Percentiles rank a stretch among this genome's conserved stretches.
These are phyloP conservation scores for Penicillium crustosum DNA, from an alignment of 2,329 filamentous ascomycete genomes.

Conservation along the genomic window DNA sequence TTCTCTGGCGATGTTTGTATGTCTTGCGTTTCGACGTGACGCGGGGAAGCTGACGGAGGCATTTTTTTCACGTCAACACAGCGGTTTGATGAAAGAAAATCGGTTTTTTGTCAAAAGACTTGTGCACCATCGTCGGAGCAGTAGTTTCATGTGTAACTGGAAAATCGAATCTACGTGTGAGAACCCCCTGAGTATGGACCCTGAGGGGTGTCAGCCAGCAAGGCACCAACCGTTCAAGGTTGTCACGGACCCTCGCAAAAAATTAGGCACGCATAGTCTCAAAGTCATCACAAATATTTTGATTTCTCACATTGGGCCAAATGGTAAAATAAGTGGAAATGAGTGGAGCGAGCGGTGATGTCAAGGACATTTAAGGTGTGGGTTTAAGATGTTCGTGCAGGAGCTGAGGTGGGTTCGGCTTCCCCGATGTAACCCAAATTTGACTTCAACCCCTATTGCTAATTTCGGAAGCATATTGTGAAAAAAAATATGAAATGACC, in stretches of 20 bases:
- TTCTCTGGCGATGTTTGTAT: not conserved
- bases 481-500: not conserved
- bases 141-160: not conserved
- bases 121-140: not conserved
- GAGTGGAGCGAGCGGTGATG: not conserved
- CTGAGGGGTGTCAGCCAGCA: not conserved
- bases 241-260: not conserved
- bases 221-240: not conserved
- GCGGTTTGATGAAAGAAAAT: not conserved
- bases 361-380: not conserved
- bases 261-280: not conserved
- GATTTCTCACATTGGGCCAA: not conserved
- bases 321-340: not conserved
- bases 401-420: no score
- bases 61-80: not conserved
- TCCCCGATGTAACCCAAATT: not conserved
- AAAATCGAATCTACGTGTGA: not conserved
- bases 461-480: not conserved
- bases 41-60: not conserved
- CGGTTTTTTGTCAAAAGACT: not conserved
- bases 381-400: not conserved
- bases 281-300: not conserved
- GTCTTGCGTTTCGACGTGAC: not conserved
- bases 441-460: not conserved
- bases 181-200: not conserved